Evolutionary conservation across 148 eudicot genomes (phyloP), one percentile per base, ranked within the genome.

Genomic region (Amaranthus cruentus): DNA sequence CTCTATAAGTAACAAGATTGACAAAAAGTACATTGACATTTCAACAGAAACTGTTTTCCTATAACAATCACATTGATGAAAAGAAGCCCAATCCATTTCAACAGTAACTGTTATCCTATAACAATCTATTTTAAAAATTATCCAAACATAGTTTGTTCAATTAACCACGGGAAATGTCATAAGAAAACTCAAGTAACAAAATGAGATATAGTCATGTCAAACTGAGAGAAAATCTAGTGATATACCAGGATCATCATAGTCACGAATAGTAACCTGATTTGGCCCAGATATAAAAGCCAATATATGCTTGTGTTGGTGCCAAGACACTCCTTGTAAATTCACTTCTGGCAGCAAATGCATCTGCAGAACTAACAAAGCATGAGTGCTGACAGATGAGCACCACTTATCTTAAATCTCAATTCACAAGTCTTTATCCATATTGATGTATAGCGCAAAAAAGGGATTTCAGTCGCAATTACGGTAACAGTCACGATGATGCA

Each of bases 291-390:
- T 74, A 80, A 96, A 96, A 51, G 99, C 97, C 77, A 96, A 76
- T 78, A 92, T 84, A 68, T 85, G 88, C 79, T 96, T 96, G 70
- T 90, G 88, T 70, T 83, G 94, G 84, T 92, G 96, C 99, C 99
- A 96, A 75, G 88, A 85, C 65, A 96, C 84, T n/a, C 90, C 88
- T 64, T 88, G 89, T 79, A 96, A 85, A 80, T 96, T 93, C 75
- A 96, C 92, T 78, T 79, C 85, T 47, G 96, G 87, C 73, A 96
- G 84, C 80, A 86, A 73, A 70, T 89, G 88, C 63, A 83, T 89
- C 99, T 95, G 83, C 71, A 84, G 77, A 71, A 72, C 73, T 50
- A 44, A 66, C 12, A 60, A 38, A 18, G 12, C 66, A 2, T 68
- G 55, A 70, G n/a, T 3, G 11, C 15, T 65, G 54, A 21, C 55